Percentiles rank a stretch among this genome's conserved stretches.
Evolutionary conservation across 2,329 filamentous ascomycete species (phyloP).

Genomic region (Hypoxylon sp.): DNA sequence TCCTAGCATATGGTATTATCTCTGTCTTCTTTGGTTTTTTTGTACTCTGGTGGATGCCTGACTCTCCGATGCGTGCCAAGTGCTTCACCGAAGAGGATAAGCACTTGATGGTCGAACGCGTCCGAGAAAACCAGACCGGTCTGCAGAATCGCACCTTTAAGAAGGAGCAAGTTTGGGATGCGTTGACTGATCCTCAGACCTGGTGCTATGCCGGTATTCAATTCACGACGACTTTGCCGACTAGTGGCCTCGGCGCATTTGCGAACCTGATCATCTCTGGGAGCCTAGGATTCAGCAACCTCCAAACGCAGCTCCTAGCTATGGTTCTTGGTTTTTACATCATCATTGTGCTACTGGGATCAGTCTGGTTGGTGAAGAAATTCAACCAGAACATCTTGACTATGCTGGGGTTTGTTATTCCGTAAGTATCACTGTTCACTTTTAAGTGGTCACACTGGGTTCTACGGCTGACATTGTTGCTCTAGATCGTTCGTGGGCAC

Average conservation of each 20-base stretch:
- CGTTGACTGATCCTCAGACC: slow-evolving; percentile 75
- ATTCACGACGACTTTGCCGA: slow-evolving; percentile 80
- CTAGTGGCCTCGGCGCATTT: slow-evolving; percentile 79
- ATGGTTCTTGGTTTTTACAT: slow-evolving; percentile 84
- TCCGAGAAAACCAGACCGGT: slow-evolving; percentile 73
- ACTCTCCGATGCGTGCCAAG: slow-evolving; percentile 79
- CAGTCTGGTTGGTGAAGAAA: slow-evolving; percentile 77
- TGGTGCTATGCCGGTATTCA: slow-evolving; percentile 76
- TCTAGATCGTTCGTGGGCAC: slow-evolving; percentile 77
- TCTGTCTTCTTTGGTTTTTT: slow-evolving; percentile 76
- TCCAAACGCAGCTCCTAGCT: slow-evolving; percentile 80
- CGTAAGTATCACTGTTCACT: slow-evolving; percentile 61
- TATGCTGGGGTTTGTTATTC: slow-evolving; percentile 76
- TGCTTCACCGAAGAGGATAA: slow-evolving; percentile 78
- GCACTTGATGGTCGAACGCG: slow-evolving; percentile 72
- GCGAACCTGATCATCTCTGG: slow-evolving; percentile 79
- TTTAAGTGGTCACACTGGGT: background rate
- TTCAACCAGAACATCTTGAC: slow-evolving; percentile 77
- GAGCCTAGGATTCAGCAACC: slow-evolving; percentile 73
- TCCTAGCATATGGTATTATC: slow-evolving; percentile 74
- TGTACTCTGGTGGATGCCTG: slow-evolving; percentile 74
- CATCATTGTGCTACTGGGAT: slow-evolving; percentile 76
- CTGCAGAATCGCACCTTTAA: slow-evolving; percentile 69
- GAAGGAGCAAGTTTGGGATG: slow-evolving; percentile 63
- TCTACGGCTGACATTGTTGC: slow-evolving; percentile 4